Conservation (phyloP, 495 filamentous ascomycete genomes). For the Aspergillus leporis region DNA sequence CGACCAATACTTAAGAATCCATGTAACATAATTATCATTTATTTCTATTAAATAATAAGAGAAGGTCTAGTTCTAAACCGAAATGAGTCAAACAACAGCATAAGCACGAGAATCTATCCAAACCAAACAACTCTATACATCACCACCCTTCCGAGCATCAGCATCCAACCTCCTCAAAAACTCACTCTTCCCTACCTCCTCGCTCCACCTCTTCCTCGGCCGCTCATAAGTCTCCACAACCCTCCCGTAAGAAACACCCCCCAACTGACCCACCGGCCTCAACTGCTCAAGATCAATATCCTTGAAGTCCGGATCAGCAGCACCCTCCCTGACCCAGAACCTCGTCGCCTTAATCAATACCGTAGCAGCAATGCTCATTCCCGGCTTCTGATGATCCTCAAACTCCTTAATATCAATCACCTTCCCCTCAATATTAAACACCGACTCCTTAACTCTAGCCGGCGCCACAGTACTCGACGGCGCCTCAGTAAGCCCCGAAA, state of each 20-base stretch:
- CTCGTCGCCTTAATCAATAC: conserved; percentile 75
- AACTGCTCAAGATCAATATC: conserved; percentile 69
- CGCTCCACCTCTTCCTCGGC: conserved; percentile 63
- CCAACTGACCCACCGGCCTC: conserved; percentile 69
- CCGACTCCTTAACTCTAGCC: conserved; percentile 69
- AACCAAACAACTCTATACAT: no score
- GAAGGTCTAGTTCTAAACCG: no score
- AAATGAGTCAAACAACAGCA: no score
- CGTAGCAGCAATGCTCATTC: conserved; percentile 67
- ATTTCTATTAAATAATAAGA: no score
- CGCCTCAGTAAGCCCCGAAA: conserved; percentile 70
- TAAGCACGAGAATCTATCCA: no score
- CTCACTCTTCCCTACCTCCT: conserved; percentile 47
- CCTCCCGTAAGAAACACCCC: conserved; percentile 77
- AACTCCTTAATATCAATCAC: conserved; percentile 71
- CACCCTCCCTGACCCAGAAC: conserved; percentile 85
- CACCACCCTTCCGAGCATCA: neutral
- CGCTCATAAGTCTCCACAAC: conserved; percentile 65
- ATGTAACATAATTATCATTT: no score
- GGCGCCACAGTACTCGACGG: conserved; percentile 58
- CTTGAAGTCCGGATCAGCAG: conserved; percentile 68
- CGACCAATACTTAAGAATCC: no score
- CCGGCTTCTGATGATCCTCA: conserved; percentile 59
- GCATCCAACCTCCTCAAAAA: conserved; percentile 41
- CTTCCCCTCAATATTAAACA: conserved; percentile 77